A percentile compares a stretch with the other conserved stretches of the same genome.
These are phyloP conservation scores for Talaromyces sp. DNA, from an alignment of 2,329 filamentous ascomycete genomes.

Conservation along the genomic window DNA sequence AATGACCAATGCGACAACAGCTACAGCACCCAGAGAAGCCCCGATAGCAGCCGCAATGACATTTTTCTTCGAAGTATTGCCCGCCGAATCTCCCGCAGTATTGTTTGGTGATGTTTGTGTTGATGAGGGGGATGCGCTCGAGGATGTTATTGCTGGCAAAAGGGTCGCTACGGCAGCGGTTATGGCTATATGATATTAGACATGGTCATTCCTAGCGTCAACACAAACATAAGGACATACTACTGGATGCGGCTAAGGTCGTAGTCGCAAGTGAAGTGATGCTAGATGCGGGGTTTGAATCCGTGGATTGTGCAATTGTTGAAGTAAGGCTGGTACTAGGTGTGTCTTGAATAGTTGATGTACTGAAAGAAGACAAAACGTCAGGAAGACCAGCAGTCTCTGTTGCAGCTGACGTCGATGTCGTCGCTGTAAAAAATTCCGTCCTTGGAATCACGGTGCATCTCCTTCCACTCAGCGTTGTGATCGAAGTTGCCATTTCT, in stretches of 20 bases:
- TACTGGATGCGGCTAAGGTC: not conserved
- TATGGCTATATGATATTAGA: not conserved
- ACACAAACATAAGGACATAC: constrained; percentile 3
- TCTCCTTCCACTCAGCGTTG: constrained; percentile 23
- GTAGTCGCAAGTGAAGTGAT: constrained; percentile 2
- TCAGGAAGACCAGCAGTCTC: not conserved
- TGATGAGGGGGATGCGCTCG: not conserved
- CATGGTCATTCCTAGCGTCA: not conserved
- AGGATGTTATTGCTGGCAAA: not conserved
- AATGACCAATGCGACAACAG: constrained; percentile 7
- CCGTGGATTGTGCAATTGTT: not conserved
- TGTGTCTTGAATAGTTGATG: not conserved
- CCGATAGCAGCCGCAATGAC: constrained; percentile 12
- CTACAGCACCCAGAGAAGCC: constrained; percentile 12
- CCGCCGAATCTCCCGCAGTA: not conserved
- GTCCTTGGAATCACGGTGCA: constrained; percentile 26
- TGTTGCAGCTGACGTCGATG: constrained; percentile 15
- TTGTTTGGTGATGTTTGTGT: constrained; percentile 3
- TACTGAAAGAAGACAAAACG: not conserved
- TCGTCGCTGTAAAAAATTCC: constrained; percentile 19
- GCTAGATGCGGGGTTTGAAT: not conserved
- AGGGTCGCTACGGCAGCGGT: constrained; percentile 1
- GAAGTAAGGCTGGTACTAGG: not conserved
- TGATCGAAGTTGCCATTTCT: constrained; percentile 18
- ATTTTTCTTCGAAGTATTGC: not conserved